phyloP scores from a whole-genome alignment of 2,329 filamentous ascomycete genomes.

The Colletotrichum siamense region DNA sequence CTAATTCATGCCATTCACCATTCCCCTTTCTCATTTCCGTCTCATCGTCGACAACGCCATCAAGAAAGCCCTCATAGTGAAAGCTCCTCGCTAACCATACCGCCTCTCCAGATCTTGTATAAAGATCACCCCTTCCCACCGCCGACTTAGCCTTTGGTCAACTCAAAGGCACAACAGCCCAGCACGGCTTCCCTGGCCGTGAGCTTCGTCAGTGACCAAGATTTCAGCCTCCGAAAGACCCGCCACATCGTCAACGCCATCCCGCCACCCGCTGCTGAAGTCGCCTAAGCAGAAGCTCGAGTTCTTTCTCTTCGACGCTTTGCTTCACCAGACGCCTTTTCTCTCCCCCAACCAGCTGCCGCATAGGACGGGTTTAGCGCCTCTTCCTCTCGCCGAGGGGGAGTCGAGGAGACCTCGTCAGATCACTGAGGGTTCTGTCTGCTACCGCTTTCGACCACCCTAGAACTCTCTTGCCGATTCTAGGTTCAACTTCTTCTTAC shows the following conservation, averaged over 20 bases:
- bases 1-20: not conserved
- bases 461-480: conserved; percentile 65
- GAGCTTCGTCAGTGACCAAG: conserved; percentile 68
- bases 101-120: conserved; percentile 16
- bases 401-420: conserved; percentile 99
- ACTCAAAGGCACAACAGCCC: conserved; percentile 63
- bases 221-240: conserved; percentile 71
- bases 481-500: conserved; percentile 20
- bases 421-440: conserved; percentile 87
- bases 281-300: conserved; percentile 53
- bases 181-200: conserved; percentile 71
- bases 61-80: not conserved
- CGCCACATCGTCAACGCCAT: conserved; percentile 71
- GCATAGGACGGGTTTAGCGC: conserved; percentile 98
- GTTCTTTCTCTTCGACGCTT: conserved; percentile 55
- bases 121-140: conserved; percentile 16
- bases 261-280: conserved; percentile 57
- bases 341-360: conserved; percentile 85
- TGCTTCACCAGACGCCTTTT: conserved; percentile 52
- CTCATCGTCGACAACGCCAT: not conserved
- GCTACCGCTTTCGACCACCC: conserved; percentile 94
- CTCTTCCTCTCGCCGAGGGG: conserved; percentile 99
- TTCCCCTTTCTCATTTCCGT: not conserved
- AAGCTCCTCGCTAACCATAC: not conserved
- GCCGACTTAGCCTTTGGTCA: conserved; percentile 66